Base-by-base conservation (phyloP, 495 filamentous ascomycete genomes). In the Amorphotheca resinae region DNA sequence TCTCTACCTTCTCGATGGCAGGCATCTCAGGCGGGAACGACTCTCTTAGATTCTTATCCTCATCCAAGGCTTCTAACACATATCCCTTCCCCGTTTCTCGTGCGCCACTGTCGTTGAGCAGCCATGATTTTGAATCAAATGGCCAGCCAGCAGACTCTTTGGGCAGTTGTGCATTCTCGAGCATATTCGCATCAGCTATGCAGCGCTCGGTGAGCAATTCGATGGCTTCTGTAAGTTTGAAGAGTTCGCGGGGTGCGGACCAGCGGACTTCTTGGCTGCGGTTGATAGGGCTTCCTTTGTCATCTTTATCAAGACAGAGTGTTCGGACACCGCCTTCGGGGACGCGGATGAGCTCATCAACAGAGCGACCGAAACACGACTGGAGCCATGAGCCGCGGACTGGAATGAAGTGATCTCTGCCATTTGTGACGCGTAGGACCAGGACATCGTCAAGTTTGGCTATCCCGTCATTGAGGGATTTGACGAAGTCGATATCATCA, bases 381-480 rank as follows among this genome's bases (percentile, higher is more conserved):
- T 78, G 84, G 2, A 78, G 60, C 91, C 91, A 99, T 0, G 66
- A 61, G 0, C 76, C 89, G 2, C 68, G 72, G 6, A 93, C 66
- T 1, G 87, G 78, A 36, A 99, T 73, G 57, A 99, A 99, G 58
- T 95, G 82, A 48, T 99, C 91, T 38, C 86, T 72, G 1, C 91
- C 91, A 36, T 79, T 74, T 7, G 74, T 70, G 7, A 96, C 84
- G 8, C 87, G 80, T n/a, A 99, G 72, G 4, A 99, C 77, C 18
- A 96, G 66, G 7, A 95, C 79, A 52, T 96, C 88, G 45, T 93
- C 87, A 1, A 95, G 65, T 6, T 66, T 66, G 3, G 66, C 53
- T 15, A 68, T 62, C 8, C 72, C 73, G 22, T 80, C 66, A 51
- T 95, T 95, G n/a, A 96, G 68, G 7, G 64, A 59, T 14, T 73